phyloP scores from a whole-genome alignment of 257 asterid species.

The Oldenlandia corymbosa region DNA sequence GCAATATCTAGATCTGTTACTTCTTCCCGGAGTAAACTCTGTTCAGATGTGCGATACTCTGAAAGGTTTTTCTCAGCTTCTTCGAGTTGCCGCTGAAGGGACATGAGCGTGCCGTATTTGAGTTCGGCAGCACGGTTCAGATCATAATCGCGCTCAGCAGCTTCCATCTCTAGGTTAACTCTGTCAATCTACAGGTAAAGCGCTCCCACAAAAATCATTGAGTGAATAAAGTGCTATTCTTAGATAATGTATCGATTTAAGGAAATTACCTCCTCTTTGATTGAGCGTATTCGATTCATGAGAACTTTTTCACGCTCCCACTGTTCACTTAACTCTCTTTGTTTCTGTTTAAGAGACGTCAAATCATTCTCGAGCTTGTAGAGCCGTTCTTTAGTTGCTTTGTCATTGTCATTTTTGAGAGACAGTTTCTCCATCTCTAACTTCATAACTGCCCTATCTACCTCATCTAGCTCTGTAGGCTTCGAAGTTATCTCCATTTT shows the following conservation, averaged over 20 bases:
- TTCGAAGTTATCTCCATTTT: slow-evolving; percentile 97
- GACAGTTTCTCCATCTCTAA: slow-evolving; percentile 93
- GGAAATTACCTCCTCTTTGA: slow-evolving; percentile 68
- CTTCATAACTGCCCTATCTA: slow-evolving; percentile 77
- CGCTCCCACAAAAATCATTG: slow-evolving; percentile 11
- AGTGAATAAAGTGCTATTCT: neutral
- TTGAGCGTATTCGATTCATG: slow-evolving; percentile 72
- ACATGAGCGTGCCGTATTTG: slow-evolving; percentile 72
- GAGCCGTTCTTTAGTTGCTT: slow-evolving; percentile 79
- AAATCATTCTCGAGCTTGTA: slow-evolving; percentile 72
- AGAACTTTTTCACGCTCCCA: slow-evolving; percentile 79
- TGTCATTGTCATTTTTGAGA: slow-evolving; percentile 72
- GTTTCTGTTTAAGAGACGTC: slow-evolving; percentile 58
- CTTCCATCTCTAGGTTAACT: slow-evolving; percentile 91
- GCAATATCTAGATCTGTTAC: slow-evolving; percentile 82
- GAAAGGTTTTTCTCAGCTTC: slow-evolving; percentile 66
- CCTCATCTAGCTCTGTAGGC: slow-evolving; percentile 80
- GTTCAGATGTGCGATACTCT: slow-evolving; percentile 65
- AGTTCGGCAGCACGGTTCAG: slow-evolving; percentile 93
- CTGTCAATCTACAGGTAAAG: slow-evolving; percentile 58
- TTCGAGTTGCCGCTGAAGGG: slow-evolving; percentile 82
- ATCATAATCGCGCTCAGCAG: slow-evolving; percentile 94
- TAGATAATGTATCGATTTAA: neutral
- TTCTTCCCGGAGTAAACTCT: slow-evolving; percentile 70
- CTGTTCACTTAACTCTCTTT: slow-evolving; percentile 58